These are phyloP conservation scores for Cunninghamia lanceolata DNA, from an alignment of 75 land plant genomes.

Conservation along the genomic window DNA sequence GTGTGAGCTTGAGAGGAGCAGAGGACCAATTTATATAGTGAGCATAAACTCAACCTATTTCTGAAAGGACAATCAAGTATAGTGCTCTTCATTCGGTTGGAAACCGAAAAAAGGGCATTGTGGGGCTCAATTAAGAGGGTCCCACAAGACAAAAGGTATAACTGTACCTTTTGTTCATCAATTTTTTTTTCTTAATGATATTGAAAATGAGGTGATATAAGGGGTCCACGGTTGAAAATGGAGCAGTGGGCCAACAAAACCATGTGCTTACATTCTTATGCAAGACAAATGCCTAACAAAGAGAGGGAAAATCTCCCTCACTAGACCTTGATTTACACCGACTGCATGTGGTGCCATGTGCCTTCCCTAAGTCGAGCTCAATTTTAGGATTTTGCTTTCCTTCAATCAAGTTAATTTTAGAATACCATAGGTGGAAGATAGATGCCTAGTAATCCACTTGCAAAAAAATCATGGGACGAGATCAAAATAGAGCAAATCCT, in stretches of 20 bases:
- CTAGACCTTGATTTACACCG: neutral
- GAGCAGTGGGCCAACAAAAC: neutral
- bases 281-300: too few species aligned
- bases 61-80: neutral
- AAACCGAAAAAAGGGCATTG: neutral
- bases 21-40: neutral
- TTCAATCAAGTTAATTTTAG: neutral
- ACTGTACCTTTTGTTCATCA: neutral
- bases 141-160: neutral
- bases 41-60: neutral
- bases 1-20: neutral
- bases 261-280: neutral
- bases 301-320: neutral
- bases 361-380: neutral
- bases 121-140: neutral
- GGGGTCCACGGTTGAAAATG: neutral
- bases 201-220: neutral
- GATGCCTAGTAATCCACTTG: neutral
- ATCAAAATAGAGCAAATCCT: neutral
- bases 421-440: neutral
- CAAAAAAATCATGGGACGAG: neutral
- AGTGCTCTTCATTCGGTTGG: neutral
- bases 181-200: neutral
- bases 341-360: conserved; percentile 3
- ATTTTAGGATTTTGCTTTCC: neutral